These are phyloP conservation scores for Penicillium olsonii DNA, from an alignment of 2,329 filamentous ascomycete species.

Conservation along the genomic window DNA sequence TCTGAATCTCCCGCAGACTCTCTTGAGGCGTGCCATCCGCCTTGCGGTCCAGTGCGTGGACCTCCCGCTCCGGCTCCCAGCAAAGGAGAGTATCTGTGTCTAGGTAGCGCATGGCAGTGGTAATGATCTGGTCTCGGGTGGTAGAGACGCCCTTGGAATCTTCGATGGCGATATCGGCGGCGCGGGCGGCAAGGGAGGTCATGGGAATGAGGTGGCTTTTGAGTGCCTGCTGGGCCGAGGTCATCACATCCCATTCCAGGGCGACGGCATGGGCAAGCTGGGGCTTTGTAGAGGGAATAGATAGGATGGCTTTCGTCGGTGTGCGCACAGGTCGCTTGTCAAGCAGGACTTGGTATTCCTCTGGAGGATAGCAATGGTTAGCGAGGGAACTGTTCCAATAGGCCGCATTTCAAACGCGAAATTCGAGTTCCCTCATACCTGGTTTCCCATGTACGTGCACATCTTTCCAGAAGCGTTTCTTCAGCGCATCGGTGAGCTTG, in stretches of 20 bases:
- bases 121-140: slow-evolving; percentile 65
- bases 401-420: background rate
- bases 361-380: slow-evolving; percentile 24
- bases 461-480: slow-evolving; percentile 86
- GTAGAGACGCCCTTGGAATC: slow-evolving; percentile 56
- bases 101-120: slow-evolving; percentile 77
- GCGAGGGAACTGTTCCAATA: background rate
- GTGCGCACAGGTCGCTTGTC: slow-evolving; percentile 79
- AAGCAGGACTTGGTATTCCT: slow-evolving; percentile 67
- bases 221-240: slow-evolving; percentile 78
- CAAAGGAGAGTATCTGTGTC: slow-evolving; percentile 91
- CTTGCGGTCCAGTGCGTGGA: slow-evolving; percentile 51
- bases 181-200: slow-evolving; percentile 80
- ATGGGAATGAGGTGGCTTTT: slow-evolving; percentile 87
- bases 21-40: slow-evolving; percentile 51
- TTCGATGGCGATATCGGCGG: slow-evolving; percentile 74
- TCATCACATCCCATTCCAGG: slow-evolving; percentile 87
- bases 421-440: slow-evolving; percentile 48
- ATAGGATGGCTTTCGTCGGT: slow-evolving; percentile 70
- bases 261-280: slow-evolving; percentile 83
- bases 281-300: slow-evolving; percentile 72
- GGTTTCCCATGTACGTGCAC: slow-evolving; percentile 69
- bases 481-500: slow-evolving; percentile 47
- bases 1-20: slow-evolving; percentile 72
- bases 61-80: slow-evolving; percentile 68